Base-by-base conservation (phyloP, 1,284 basidiomycete genomes). In the Pyrrhoderma noxium region DNA sequence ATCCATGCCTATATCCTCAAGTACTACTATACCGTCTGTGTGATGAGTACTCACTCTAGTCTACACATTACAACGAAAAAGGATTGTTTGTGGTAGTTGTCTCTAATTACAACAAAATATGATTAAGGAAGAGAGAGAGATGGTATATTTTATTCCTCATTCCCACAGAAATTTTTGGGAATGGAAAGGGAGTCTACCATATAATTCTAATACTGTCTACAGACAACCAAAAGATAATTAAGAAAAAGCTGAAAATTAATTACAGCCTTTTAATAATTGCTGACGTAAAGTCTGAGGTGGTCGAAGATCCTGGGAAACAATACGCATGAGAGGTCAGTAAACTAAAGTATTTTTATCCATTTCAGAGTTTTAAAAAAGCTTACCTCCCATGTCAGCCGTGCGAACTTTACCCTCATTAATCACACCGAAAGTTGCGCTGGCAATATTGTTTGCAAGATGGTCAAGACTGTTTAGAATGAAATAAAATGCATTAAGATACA, bases 351-450 rank as follows among this genome's bases (percentile, higher is more conserved):
- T 16, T 37, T 37, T 37, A 9, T 37, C 39, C 54, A 36, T 27
- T 27, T 41, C 49, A 21, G 40, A 47, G 46, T 38, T 13, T 58
- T 16, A 23, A 50, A 54, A 61, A 44, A 13, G 76, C 84, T 69
- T 68, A 86, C 93, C 94, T 58, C 90, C 90, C 86, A 98, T 91
- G 68, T 99, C 95, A 53, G 91, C 87, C 25, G 95, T 99, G 66
- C 88, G 82, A 67, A 95, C 82, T 69, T 92, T 88, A 63, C 89
- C 89, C 58, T 83, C 81, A 63, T 87, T 83, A 64, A 99, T 92
- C 60, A 97, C 92, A 64, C 90, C 85, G 71, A 98, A 97, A 8
- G 93, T 93, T 51, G 93, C 88, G 58, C 80, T 77, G 41, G 96
- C 93, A 64, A 99, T 97, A 66, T 76, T 84, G 77, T 99, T 97